Evolutionary conservation across 768 basidiomycete genomes (phyloP).

Genomic region (Tulasnella sp.): DNA sequence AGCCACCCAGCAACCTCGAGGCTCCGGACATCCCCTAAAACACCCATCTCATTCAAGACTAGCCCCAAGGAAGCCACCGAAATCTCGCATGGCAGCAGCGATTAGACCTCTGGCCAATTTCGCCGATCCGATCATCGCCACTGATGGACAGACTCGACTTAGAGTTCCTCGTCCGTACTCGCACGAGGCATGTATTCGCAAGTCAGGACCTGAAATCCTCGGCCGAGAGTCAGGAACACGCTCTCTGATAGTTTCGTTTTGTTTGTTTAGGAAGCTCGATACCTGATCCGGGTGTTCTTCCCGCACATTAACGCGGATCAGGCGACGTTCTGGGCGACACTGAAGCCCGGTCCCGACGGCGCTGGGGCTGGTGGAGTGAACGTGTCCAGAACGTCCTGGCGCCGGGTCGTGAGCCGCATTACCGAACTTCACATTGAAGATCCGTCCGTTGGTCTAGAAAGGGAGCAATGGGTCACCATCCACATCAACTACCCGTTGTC

Average conservation of each 20-base stretch:
- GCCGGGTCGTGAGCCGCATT: not conserved
- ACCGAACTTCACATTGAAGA: not conserved
- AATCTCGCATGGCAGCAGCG: not conserved
- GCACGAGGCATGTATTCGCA: not conserved
- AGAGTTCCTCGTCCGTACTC: not conserved
- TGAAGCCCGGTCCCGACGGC: not conserved
- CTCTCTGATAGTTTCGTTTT: not conserved
- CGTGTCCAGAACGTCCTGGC: not conserved
- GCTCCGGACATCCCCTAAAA: not conserved
- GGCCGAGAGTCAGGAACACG: not conserved
- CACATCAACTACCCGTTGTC: not conserved
- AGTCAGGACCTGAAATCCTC: not conserved
- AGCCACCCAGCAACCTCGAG: not conserved
- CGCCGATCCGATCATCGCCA: not conserved
- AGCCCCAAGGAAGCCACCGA: not conserved
- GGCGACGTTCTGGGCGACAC: not conserved
- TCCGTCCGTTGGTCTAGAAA: not conserved
- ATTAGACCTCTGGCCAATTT: not conserved
- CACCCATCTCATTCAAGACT: not conserved
- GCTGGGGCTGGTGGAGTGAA: not conserved
- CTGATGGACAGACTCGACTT: not conserved
- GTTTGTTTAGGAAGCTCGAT: not conserved
- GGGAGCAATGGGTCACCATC: not conserved
- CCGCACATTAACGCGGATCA: not conserved
- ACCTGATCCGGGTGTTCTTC: not conserved